Evolutionary conservation across 108 stramenopile genomes (phyloP), one percentile per base, ranked within the genome.

Genomic region (Nitzschia sp.): DNA sequence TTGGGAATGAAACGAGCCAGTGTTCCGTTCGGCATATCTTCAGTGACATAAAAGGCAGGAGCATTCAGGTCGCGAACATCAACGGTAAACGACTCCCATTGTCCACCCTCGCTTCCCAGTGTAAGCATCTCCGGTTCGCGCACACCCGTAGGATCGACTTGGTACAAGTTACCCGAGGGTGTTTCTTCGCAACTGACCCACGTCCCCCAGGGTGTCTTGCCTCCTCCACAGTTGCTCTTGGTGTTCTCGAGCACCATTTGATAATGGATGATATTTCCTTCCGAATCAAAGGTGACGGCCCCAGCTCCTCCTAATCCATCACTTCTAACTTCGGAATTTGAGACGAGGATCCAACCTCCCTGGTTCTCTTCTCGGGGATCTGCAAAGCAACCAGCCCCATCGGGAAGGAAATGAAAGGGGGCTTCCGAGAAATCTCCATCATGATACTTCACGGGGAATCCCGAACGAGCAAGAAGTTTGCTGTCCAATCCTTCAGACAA

Each of bases 221-320:
- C 87, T 26, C 87, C 87, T 8, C 82, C 77, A 64, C 87, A 88
- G 46, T 88, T 88, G 23, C 46, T 6, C 6, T 30, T 66, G 30
- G 82, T 88, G 2, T 71, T 57, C 6, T 32, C 54, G 59, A 66
- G 49, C 17, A 66, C 26, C 49, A 27, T n/a, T 2, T 19, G 9
- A 19, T 66, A 49, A 53, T 66, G 48, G 19, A 66, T 24, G 27
- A 53, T 63, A 3, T 75, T 66, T 8, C 80, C 80, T 17, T 75
- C 56, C 23, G 33, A 4, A 57, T 81, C 62, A 47, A 86, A 86
- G 6, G 56, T 42, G 3, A 86, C 15, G 13, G 67, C 72, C 6
- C 80, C 80, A 1, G 83, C 85, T 0, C 85, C 78, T 15, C 85
- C 88, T 21, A 64, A 51, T 9, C 2, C 15, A 0, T 33, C 55